Evolutionary conservation across 169 alveolate genomes (phyloP), one percentile per base, ranked within the genome.

Genomic region (Eimeria praecox): DNA sequence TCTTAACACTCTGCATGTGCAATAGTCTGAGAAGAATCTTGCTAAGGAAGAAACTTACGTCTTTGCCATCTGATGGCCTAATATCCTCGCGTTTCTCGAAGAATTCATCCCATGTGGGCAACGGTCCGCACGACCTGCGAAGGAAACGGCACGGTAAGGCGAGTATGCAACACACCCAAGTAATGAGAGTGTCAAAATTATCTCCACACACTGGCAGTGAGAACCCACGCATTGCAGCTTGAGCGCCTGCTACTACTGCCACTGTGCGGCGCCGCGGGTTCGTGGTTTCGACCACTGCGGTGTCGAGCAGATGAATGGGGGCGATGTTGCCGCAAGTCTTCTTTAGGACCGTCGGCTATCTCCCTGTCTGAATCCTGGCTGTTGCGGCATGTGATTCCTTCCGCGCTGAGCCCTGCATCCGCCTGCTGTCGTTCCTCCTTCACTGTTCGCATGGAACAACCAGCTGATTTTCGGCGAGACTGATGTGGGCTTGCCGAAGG

Each of bases 171-270:
- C 5, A 14, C 0, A 20, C 18, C 35, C 83, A 44, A 44, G 66
- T 66, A 78, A 49, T 1, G 40, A 14, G 24, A 30, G 77, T 66
- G 24, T 22, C 49, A 49, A 0, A 30, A 35, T 18, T 46, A 27
- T 64, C 16, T 38, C 78, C 52, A 27, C 46, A 12, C 24, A 42
- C 78, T 87, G 78, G 52, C 16, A n/a, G n/a, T 75, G 52, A 62
- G 54, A 62, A 87, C 94, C n/a, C 83, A 87, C 94, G 94, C 35
- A 64, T 87, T 87, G 44, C 83, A 44, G 94, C 94, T 87, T 62
- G 94, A 87, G 59, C 82, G 94, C 52, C 94, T 62, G 94, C 94
- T 87, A 77, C 94, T 87, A 33, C 94, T 87, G 33, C 94, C 94
- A 46, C 94, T 87, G 94, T 59, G 94, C 52, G 94, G 83, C 46